Base-by-base conservation (phyloP, 495 filamentous ascomycete genomes). In the Melanomma pulvis-pyrius region DNA sequence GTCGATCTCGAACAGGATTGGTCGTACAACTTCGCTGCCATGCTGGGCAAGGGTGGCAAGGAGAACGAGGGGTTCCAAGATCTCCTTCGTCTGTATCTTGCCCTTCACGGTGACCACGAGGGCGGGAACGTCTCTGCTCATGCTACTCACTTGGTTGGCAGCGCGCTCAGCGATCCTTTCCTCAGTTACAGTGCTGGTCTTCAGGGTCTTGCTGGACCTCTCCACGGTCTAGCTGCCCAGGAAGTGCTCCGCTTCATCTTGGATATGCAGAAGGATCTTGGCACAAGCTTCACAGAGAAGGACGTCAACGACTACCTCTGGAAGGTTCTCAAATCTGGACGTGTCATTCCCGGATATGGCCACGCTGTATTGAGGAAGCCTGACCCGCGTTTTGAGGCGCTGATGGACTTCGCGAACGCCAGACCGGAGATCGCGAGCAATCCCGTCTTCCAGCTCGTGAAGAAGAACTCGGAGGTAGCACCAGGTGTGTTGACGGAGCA, bases 61-160 rank as follows among this genome's bases (percentile, higher is more conserved):
- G 80, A 93, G 74, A 88, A 97, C 74, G 86, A 92, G 76, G 90
- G 92, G 77, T 98, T 98, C 84, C 93, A 98, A 74, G 94, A 98
- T 71, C 82, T 98, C 21, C 83, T 98, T 26, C 84, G 94, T 63
- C 78, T 98, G 21, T 98, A 98, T 80, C 86, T 98, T 21, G 93
- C 94, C 26, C 87, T 98, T 12, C 94, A 98, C 81, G 93, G 93
- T 49, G 94, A 98, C 79, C 94, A 98, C 81, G 94, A 98, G 77
- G 94, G 94, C 61, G 94, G 94, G 58, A 98, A 98, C 74, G 94
- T 98, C 59, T 97, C 92, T 0, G 94, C 94, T 3, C 94, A 98
- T 76, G 82, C 94, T n/a, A 98, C 94, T 24, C 94, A 98, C 78
- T 84, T 98, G 9, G 96, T 98, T 34, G 94, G 94, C n/a, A 92